Evolutionary conservation across 495 filamentous ascomycete species (phyloP).

Genomic region (Geoglossum glabrum): DNA sequence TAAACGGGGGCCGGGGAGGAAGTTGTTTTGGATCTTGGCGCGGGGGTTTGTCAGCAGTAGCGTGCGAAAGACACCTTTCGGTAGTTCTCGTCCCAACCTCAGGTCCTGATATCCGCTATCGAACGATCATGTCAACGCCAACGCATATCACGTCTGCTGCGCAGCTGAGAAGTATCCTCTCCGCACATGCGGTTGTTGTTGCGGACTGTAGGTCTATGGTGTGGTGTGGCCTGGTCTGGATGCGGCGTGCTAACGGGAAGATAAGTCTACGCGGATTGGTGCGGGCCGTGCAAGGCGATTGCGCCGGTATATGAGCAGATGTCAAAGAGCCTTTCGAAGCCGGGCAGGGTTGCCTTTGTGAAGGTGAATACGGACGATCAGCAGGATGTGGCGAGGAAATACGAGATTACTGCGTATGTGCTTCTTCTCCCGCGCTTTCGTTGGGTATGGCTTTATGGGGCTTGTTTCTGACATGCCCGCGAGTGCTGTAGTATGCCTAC

Average conservation of each 20-base stretch:
- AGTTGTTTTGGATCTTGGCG: no score
- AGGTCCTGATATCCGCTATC: background rate
- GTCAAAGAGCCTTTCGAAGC: slow-evolving; percentile 46
- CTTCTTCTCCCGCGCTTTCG: background rate
- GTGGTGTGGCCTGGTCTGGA: slow-evolving; percentile 1
- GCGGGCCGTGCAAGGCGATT: slow-evolving; percentile 65
- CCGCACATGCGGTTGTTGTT: slow-evolving; percentile 51
- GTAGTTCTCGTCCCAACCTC: no score
- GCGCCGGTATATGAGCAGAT: slow-evolving; percentile 72
- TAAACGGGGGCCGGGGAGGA: no score
- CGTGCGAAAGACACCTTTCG: no score
- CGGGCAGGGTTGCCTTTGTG: slow-evolving; percentile 57
- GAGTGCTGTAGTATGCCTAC: background rate
- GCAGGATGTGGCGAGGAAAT: slow-evolving; percentile 47
- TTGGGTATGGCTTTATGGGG: background rate
- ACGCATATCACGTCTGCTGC: slow-evolving; percentile 48
- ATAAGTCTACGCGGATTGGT: slow-evolving; percentile 76
- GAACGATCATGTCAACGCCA: slow-evolving; percentile 34
- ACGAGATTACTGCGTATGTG: slow-evolving; percentile 50
- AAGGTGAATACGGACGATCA: slow-evolving; percentile 72
- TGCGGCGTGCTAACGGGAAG: slow-evolving; percentile 5
- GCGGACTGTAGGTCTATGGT: slow-evolving; percentile 52
- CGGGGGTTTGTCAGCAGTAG: no score
- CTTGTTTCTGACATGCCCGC: background rate
- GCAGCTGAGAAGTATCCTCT: slow-evolving; percentile 50